phyloP scores from a whole-genome alignment of 108 stramenopile genomes.

The Seminavis robusta region DNA sequence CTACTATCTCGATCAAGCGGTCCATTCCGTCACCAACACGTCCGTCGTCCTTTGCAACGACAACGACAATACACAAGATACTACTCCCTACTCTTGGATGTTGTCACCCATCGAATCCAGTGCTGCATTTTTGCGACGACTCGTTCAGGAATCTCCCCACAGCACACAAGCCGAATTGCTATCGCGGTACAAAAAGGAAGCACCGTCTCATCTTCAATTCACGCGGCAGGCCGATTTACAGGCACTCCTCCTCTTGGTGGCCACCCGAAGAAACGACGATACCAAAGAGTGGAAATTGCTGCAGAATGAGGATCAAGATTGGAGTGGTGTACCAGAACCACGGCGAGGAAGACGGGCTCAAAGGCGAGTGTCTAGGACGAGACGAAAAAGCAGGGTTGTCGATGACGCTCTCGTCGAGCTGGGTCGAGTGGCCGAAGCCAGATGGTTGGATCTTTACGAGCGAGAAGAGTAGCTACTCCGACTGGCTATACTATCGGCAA shows the following conservation, averaged over 20 bases:
- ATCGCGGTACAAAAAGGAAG: constrained; percentile 8
- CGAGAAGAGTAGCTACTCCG: too few species aligned
- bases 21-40: neutral
- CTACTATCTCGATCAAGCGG: neutral
- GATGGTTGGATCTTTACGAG: too few species aligned
- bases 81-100: neutral
- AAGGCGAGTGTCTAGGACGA: too few species aligned
- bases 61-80: neutral
- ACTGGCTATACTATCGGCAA: too few species aligned
- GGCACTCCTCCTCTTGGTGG: neutral
- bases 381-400: too few species aligned
- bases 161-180: constrained; percentile 4
- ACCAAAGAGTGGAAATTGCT: too few species aligned
- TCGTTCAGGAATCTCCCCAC: neutral
- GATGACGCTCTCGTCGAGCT: too few species aligned
- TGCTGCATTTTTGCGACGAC: neutral
- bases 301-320: too few species aligned
- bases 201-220: constrained; percentile 1
- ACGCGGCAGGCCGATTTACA: neutral
- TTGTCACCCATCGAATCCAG: neutral
- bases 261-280: constrained; percentile 3
- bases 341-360: too few species aligned
- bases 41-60: too few species aligned
- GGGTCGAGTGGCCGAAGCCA: too few species aligned
- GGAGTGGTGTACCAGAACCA: too few species aligned